These are phyloP conservation scores for Babesia bigemina DNA, from an alignment of 169 alveolate genomes.

Conservation along the genomic window DNA sequence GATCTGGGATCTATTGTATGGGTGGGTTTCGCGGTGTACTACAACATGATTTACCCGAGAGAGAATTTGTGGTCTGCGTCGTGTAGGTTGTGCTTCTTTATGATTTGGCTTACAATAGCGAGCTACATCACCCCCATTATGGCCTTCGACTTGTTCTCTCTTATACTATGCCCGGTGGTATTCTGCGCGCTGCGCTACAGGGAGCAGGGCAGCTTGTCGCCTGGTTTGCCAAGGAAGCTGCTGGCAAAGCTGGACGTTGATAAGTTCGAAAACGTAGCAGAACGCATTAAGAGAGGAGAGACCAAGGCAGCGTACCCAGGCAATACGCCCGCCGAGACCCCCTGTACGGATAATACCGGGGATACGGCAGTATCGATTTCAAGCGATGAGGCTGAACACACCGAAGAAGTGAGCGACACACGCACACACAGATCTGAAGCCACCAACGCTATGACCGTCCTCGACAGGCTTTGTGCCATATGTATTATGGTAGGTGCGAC, in stretches of 20 bases:
- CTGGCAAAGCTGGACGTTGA: conserved; percentile 61
- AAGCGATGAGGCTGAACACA: background rate
- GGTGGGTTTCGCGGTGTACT: conserved; percentile 39
- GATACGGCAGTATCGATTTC: background rate
- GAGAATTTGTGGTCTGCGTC: conserved; percentile 36
- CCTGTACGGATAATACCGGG: background rate
- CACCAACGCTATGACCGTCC: background rate
- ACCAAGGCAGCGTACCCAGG: background rate
- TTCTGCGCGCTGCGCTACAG: conserved; percentile 21
- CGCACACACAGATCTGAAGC: background rate
- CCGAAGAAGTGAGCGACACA: background rate
- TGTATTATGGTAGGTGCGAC: conserved; percentile 29
- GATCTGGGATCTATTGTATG: conserved; percentile 30
- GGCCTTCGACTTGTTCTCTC: conserved; percentile 34
- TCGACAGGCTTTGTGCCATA: conserved; percentile 38
- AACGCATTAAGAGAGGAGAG: conserved; percentile 8
- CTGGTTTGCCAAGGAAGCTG: conserved; percentile 51
- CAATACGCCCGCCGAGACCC: background rate
- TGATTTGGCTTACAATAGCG: conserved; percentile 54
- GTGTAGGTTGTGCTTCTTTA: conserved; percentile 40
- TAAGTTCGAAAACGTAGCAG: conserved; percentile 52
- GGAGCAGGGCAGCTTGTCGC: conserved; percentile 37
- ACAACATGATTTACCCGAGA: conserved; percentile 26
- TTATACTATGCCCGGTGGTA: conserved; percentile 25
- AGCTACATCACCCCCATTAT: conserved; percentile 50